Evolutionary conservation across 2,329 filamentous ascomycete genomes (phyloP), one percentile per base, ranked within the genome.

Genomic region (Penicillium sp.): DNA sequence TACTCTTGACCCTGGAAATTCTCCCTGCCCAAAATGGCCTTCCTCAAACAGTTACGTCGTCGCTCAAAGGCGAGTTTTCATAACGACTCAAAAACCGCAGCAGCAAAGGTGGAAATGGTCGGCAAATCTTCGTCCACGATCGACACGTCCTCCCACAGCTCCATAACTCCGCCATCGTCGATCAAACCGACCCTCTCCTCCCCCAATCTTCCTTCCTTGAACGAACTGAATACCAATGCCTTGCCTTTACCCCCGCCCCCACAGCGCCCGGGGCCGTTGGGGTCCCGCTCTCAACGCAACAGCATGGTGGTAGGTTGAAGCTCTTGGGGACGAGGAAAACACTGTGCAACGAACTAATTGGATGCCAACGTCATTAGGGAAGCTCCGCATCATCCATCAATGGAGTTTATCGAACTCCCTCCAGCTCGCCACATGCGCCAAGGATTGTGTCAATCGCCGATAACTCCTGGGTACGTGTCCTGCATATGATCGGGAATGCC

Each of bases 401-500:
- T 66, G 68, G 70, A 44, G 62, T 62, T 42, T 71, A 74, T 50
- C 84, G 82, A 69, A 80, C 77, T 54, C 82, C 79, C 60, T 85
- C 88, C 8, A 83, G 87, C 19, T 96, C 92, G 53, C 86, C 88
- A 44, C 93, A 90, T 76, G 90, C 91, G 29, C 93, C 93, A 24
- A 86, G 86, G 65, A 85, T 97, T 39, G 78, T 88, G 44, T 96
- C 93, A 33, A 81, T 96, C 39, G 81, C 85, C 10, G 91, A 96
- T 63, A 90, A 89, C 65, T 87, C 90, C 57, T 96, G 91, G 90
- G 92, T 96, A 84, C 67, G 87, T 79, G 24, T 45, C 13, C 48
- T n/a, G 27, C 46, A 19, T 13, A 13, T 19, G 9, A 48, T 6
- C 10, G 7, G 21, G 16, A 11, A 27, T 24, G 16, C 24, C 9